Evolutionary conservation across 2,329 filamentous ascomycete species (phyloP).

Genomic region (Thielaviopsis euricoi): DNA sequence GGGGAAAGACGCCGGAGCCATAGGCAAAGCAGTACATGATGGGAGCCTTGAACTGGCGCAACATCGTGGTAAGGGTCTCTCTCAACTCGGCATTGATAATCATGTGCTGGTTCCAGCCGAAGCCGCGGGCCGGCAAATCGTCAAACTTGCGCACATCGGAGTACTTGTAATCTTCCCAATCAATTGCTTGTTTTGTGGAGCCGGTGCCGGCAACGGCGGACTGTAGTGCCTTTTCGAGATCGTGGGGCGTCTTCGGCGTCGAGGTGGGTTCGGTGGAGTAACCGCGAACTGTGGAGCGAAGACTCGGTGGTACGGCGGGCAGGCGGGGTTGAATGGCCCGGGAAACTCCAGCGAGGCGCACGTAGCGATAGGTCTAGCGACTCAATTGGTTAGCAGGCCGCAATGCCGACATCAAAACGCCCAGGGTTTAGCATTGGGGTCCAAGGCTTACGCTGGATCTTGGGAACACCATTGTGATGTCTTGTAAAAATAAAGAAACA

Average conservation of each 20-base stretch:
- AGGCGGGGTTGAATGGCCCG: background rate
- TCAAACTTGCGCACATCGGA: conserved; percentile 26
- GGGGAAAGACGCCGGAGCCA: conserved; percentile 88
- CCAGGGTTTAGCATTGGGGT: background rate
- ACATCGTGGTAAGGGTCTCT: conserved; percentile 67
- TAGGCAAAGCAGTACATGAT: conserved; percentile 97
- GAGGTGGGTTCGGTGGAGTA: background rate
- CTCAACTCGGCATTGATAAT: conserved; percentile 92
- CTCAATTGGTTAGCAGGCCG: background rate
- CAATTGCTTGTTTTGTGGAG: conserved; percentile 13
- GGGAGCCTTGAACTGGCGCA: conserved; percentile 83
- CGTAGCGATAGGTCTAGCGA: background rate
- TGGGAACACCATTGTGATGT: background rate
- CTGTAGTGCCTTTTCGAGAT: conserved; percentile 4
- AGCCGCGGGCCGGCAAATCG: conserved; percentile 35
- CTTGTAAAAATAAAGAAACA: background rate
- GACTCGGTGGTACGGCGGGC: background rate
- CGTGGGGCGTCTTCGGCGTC: background rate
- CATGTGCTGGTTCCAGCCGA: conserved; percentile 94
- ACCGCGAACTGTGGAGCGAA: background rate
- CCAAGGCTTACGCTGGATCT: background rate
- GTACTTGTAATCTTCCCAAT: conserved; percentile 28
- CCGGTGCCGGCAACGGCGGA: conserved; percentile 2
- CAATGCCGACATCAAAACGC: background rate
- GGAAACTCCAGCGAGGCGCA: background rate